Evolutionary conservation across 139 green algal genomes (phyloP).

Genomic region (Chlamydomonas eustigma): DNA sequence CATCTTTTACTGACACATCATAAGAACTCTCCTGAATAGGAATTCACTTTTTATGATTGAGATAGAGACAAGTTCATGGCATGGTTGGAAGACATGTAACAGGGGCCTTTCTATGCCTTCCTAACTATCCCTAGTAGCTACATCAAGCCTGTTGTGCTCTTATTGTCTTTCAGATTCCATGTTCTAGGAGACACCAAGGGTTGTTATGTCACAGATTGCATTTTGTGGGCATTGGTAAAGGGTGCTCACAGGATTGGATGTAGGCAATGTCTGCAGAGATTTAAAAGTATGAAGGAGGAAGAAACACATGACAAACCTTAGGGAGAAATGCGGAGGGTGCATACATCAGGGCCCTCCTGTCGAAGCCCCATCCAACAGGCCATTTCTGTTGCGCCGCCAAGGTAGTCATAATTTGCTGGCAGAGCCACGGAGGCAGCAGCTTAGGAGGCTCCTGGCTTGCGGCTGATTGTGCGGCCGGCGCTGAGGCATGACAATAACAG

Average conservation of each 20-base stretch:
- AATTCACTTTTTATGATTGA: too few relatives aligned
- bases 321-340: constrained; percentile 11
- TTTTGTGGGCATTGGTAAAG: background rate
- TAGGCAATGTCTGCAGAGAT: background rate
- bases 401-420: constrained; percentile 14
- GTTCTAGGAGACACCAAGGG: background rate
- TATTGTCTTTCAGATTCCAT: background rate
- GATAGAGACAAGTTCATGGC: too few relatives aligned
- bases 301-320: too few relatives aligned
- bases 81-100: too few relatives aligned
- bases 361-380: constrained; percentile 21
- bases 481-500: constrained; percentile 1
- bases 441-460: background rate
- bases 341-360: constrained; percentile 38
- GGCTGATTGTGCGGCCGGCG: constrained; percentile 1
- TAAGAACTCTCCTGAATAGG: too few relatives aligned
- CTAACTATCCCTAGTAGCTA: too few relatives aligned
- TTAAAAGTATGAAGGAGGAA: too few relatives aligned
- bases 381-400: constrained; percentile 23
- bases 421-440: constrained; percentile 10
- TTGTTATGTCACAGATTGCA: background rate
- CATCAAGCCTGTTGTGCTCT: background rate
- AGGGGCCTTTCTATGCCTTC: too few relatives aligned
- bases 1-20: too few relatives aligned
- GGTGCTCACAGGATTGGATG: background rate